Percentiles rank a stretch among this genome's conserved stretches.
Evolutionary conservation across 352 stramenopile species (phyloP).

Genomic region (Globisporangium paroecandrum): DNA sequence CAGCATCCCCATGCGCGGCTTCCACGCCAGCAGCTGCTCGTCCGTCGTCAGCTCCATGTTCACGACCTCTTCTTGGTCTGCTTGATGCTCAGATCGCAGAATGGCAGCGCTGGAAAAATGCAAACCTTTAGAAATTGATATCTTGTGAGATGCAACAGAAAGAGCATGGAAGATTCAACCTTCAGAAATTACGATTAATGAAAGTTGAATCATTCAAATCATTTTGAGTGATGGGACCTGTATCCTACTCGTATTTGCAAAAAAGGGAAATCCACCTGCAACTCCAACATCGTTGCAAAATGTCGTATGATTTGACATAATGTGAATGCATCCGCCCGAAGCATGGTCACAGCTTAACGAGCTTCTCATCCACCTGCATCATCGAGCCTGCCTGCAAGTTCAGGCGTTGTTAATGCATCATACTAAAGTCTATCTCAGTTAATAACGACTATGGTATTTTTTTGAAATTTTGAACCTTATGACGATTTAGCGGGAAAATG

Average conservation of each 20-base stretch:
- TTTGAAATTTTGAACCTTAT: no score
- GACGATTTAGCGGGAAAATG: no score
- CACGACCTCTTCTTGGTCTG: no score
- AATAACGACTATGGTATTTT: no score
- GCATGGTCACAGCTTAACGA: neutral
- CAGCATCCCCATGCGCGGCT: constrained; percentile 59
- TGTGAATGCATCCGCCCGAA: no score
- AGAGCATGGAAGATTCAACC: neutral
- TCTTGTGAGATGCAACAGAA: no score
- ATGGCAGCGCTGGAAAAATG: neutral
- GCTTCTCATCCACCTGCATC: neutral
- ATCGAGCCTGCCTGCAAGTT: neutral
- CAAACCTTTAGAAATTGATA: no score
- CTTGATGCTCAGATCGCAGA: neutral
- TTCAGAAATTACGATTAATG: neutral
- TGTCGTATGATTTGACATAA: neutral
- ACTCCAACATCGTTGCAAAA: neutral
- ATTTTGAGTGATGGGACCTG: neutral
- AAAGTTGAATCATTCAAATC: no score
- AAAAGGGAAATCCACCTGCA: no score
- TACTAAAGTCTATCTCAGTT: no score
- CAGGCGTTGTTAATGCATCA: neutral
- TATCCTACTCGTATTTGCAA: neutral
- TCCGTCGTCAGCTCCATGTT: constrained; percentile 20
- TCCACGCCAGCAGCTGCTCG: constrained; percentile 56